Percentiles rank a stretch among this genome's conserved stretches.
Evolutionary conservation across 768 basidiomycete genomes (phyloP).

Genomic region (Tulasnella sp.): DNA sequence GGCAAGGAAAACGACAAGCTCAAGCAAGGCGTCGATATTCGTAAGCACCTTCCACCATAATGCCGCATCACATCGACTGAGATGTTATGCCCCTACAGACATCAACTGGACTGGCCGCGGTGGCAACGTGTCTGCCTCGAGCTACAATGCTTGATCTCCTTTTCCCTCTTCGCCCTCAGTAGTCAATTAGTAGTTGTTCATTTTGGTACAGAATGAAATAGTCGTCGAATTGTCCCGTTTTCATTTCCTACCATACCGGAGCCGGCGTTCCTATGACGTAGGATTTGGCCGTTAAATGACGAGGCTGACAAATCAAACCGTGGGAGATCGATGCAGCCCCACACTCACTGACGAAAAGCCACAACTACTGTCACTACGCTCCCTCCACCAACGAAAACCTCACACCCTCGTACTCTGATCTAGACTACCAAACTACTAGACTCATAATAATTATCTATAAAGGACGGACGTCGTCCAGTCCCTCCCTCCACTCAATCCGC

Average conservation of each 20-base stretch:
- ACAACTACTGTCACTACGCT: neutral
- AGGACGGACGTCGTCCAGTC: neutral
- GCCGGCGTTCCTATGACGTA: neutral
- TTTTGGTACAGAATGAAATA: neutral
- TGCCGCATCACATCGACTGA: neutral
- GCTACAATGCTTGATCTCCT: constrained; percentile 48
- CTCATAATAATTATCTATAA: neutral
- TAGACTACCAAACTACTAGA: neutral
- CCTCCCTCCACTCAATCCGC: neutral
- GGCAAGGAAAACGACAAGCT: constrained; percentile 84
- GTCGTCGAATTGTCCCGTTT: neutral
- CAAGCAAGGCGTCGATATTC: constrained; percentile 76
- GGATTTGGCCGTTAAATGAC: neutral
- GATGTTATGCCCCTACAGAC: constrained; percentile 41
- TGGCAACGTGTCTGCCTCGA: constrained; percentile 84
- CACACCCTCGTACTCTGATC: neutral
- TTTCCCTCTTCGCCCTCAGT: neutral
- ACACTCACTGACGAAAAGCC: neutral
- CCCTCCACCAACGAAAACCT: neutral
- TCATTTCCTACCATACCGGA: neutral
- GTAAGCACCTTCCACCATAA: constrained; percentile 42
- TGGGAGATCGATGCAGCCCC: neutral
- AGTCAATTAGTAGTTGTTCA: neutral
- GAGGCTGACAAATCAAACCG: neutral
- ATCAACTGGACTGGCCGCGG: constrained; percentile 99